Evolutionary conservation across 768 basidiomycete species (phyloP), one percentile per base, ranked within the genome.

Genomic region (Lentinula aciculospora): DNA sequence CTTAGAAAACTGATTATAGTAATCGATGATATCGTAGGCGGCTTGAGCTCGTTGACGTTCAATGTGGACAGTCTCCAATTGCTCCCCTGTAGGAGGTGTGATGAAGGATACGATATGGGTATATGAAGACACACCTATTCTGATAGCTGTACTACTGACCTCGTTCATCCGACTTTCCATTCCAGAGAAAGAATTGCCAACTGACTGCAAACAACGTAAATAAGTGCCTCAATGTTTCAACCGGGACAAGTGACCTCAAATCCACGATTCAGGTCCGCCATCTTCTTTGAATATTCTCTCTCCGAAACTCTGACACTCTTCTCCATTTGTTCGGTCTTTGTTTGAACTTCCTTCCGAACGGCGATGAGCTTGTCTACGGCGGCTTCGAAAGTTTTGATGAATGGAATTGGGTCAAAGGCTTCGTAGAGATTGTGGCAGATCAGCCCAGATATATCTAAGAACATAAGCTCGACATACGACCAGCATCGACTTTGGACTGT

Each of bases 341-440:
- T 75, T 61, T 98, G 94, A 6, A 98, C 92, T 72, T 97, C 89
- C 65, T 89, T 91, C 44, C 96, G 82, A 15, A 97, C 80, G 1
- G 85, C 79, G 60, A 99, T 88, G 32, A 99, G 81, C 54, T 81
- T 84, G 73, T 97, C 94, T 10, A 98, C 86, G 0, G 92, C 91
- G 17, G 84, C 83, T 64, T 98, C 97, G 61, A 99, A 96, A 3
- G 91, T 94, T 54, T 82, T 76, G 60, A 98, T 89, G 72, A 98
- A 97, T 0, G 95, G 93, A 65, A 89, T 88, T 4, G 95, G 93
- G 65, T 96, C 86, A 66, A 96, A 96, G n/a, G 95, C 93, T 94
- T 60, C 15, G 47, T 57, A 49, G 37, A 55, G 51, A 62, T 57
- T 64, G n/a, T 28, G 46, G 28, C 6, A 47, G 44, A 10, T 34